Evolutionary conservation across 257 asterid genomes (phyloP).

Genomic region (Vinca minor): DNA sequence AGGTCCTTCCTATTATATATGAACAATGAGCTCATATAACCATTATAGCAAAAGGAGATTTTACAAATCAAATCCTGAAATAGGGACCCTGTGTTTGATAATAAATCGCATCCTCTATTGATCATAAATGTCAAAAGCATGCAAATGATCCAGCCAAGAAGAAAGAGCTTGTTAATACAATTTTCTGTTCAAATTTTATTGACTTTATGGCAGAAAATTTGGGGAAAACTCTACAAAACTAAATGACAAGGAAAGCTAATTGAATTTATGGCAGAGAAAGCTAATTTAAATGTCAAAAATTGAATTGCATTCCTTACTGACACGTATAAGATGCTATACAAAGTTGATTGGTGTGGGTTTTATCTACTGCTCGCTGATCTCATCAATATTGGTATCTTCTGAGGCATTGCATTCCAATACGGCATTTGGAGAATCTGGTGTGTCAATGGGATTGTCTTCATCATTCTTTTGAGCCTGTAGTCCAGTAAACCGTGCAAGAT

Average conservation of each 20-base stretch:
- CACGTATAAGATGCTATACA: slow-evolving; percentile 14
- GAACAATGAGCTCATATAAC: too few species aligned
- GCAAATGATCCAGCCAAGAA: neutral
- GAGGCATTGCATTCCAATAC: slow-evolving; percentile 39
- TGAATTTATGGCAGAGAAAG: neutral
- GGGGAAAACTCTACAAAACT: neutral
- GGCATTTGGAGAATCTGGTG: slow-evolving; percentile 40
- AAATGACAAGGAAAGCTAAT: too few species aligned
- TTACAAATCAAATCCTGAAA: neutral
- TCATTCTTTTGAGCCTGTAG: slow-evolving; percentile 62
- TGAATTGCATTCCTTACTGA: slow-evolving; percentile 18
- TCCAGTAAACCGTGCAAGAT: slow-evolving; percentile 80
- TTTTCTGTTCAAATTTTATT: neutral
- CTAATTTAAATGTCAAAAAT: slow-evolving; percentile 2
- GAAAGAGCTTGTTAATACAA: neutral
- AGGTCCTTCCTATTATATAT: too few species aligned
- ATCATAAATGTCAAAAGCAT: neutral
- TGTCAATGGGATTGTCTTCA: slow-evolving; percentile 25
- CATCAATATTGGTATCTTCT: slow-evolving; percentile 51
- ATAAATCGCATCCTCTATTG: neutral
- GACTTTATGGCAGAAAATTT: neutral
- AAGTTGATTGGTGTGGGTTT: slow-evolving; percentile 6
- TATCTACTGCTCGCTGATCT: slow-evolving; percentile 43
- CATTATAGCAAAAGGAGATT: too few species aligned
- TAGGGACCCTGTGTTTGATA: neutral